Percentiles rank a stretch among this genome's conserved stretches.
Conservation (phyloP, 805 yeast genomes). For the Hanseniaspora pseudoguilliermondii region DNA sequence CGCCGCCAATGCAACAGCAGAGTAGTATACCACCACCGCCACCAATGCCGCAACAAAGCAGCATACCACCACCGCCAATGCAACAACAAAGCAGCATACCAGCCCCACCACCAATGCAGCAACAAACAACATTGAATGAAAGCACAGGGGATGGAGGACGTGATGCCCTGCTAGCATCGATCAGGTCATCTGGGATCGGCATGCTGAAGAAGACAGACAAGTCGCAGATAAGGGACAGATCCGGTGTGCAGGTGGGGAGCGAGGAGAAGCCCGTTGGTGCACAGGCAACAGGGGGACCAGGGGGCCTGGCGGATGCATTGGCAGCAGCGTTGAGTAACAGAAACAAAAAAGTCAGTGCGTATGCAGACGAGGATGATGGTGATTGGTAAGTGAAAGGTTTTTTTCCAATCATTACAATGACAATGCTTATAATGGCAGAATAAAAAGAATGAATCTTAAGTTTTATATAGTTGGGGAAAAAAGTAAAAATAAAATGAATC, state of each 20-base stretch:
- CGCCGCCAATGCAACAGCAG: constrained; percentile 5
- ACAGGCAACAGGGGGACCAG: constrained; percentile 41
- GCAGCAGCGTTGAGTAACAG: constrained; percentile 75
- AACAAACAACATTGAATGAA: constrained; percentile 16
- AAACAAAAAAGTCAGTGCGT: constrained; percentile 65
- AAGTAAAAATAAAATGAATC: neutral
- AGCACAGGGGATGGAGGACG: constrained; percentile 42
- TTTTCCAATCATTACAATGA: no score
- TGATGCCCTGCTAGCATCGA: constrained; percentile 77
- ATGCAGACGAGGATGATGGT: constrained; percentile 72
- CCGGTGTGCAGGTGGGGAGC: constrained; percentile 53
- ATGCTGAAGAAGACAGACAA: constrained; percentile 68
- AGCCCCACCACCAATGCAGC: constrained; percentile 16
- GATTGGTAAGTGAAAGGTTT: constrained; percentile 40
- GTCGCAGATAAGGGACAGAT: constrained; percentile 67
- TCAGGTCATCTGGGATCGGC: constrained; percentile 66
- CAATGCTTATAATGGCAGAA: no score
- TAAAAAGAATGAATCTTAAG: no score
- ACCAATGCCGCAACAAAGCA: constrained; percentile 19
- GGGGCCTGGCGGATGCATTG: constrained; percentile 69
- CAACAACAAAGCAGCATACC: constrained; percentile 8
- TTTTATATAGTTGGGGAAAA: neutral
- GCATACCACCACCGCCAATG: constrained; percentile 8
- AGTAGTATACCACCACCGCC: constrained; percentile 13
- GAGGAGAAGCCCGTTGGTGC: constrained; percentile 10